Percentiles rank a stretch among this genome's conserved stretches.
phyloP scores from a whole-genome alignment of 345 rosid genomes.

The Conringia planisiliqua region DNA sequence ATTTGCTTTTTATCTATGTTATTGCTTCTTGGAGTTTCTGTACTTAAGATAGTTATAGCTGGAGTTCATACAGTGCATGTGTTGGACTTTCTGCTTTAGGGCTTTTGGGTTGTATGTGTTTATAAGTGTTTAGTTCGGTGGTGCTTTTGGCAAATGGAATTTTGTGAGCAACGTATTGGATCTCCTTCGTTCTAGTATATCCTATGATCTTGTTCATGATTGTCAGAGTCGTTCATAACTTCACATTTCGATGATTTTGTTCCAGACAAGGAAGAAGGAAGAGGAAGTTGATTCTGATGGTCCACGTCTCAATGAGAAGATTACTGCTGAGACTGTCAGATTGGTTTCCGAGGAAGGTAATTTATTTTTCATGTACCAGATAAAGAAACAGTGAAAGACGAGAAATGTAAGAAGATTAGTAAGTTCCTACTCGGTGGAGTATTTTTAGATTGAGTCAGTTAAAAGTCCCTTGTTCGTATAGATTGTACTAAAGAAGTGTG shows the following conservation, averaged over 20 bases:
- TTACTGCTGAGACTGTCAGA: slow-evolving; percentile 26
- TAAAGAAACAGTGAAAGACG: background rate
- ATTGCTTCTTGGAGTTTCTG: background rate
- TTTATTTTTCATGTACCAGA: background rate
- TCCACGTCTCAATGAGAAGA: slow-evolving; percentile 37
- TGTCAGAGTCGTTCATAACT: background rate
- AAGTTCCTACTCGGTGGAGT: background rate
- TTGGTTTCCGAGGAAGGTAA: slow-evolving; percentile 31
- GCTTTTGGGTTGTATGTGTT: background rate
- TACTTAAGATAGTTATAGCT: background rate
- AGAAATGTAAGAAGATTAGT: background rate
- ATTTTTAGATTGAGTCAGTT: background rate
- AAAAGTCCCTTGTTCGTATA: background rate
- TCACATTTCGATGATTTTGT: background rate
- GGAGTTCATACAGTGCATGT: background rate
- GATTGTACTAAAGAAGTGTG: background rate
- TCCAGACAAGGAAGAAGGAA: slow-evolving; percentile 24
- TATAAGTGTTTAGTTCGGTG: background rate
- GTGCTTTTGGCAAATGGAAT: background rate
- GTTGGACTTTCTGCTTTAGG: background rate
- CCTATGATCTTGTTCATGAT: background rate
- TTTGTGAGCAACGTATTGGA: background rate
- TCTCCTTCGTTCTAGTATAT: background rate
- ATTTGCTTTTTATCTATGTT: background rate
- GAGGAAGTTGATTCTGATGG: slow-evolving; percentile 31